Conservation (phyloP, 495 filamentous ascomycete species). For the Aspergillus nanangensis region DNA sequence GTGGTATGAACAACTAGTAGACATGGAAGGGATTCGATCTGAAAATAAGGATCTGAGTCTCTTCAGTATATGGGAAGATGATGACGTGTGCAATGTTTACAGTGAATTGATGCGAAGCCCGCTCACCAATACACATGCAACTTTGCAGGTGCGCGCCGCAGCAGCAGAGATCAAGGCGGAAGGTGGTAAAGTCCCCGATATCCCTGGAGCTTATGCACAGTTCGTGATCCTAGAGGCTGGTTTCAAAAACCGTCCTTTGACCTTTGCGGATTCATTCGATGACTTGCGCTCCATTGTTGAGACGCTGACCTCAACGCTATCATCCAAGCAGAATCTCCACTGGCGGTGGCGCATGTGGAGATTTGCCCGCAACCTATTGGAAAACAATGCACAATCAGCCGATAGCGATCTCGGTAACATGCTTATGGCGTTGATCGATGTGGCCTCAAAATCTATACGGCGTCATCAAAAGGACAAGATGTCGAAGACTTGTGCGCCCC, state of each 20-base stretch:
- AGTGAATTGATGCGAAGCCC: constrained; percentile 33
- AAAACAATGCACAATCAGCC: constrained; percentile 23
- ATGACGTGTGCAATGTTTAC: constrained; percentile 46
- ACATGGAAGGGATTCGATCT: constrained; percentile 35
- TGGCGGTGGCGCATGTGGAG: constrained; percentile 49
- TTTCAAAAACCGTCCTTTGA: constrained; percentile 22
- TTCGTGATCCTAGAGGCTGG: constrained; percentile 37
- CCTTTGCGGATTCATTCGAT: constrained; percentile 20
- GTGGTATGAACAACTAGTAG: constrained; percentile 60
- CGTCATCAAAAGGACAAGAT: constrained; percentile 27
- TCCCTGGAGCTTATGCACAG: constrained; percentile 30
- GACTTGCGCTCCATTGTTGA: constrained; percentile 22
- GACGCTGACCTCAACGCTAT: constrained; percentile 25
- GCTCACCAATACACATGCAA: constrained; percentile 25
- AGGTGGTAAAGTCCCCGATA: constrained; percentile 26
- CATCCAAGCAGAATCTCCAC: constrained; percentile 32
- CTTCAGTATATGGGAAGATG: constrained; percentile 58
- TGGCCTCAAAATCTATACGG: constrained; percentile 27
- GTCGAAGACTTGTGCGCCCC: constrained; percentile 18
- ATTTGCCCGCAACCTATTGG: constrained; percentile 30
- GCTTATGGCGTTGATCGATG: constrained; percentile 16
- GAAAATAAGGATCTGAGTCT: constrained; percentile 19
- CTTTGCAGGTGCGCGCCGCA: constrained; percentile 30
- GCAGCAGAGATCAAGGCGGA: constrained; percentile 22
- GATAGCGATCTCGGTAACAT: constrained; percentile 14